Conservation (phyloP, 495 filamentous ascomycete species). For the Penicillium longicatenatum region DNA sequence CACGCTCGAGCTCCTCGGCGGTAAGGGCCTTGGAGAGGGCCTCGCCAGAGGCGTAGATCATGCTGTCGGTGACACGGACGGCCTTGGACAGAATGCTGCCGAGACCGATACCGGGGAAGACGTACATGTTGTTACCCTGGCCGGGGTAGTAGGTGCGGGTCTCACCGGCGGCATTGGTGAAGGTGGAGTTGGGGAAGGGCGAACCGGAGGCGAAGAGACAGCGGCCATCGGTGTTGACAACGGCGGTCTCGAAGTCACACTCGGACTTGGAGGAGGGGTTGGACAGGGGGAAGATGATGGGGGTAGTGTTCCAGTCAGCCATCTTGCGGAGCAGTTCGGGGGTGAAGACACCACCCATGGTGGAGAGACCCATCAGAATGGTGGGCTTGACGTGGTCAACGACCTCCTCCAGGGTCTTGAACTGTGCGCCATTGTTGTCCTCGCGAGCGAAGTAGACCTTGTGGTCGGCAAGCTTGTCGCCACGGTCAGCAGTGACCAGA, state of each 20-base stretch:
- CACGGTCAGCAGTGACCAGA: slow-evolving; percentile 89
- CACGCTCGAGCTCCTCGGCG: slow-evolving; percentile 74
- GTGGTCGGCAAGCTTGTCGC: slow-evolving; percentile 92
- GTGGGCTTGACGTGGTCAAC: slow-evolving; percentile 93
- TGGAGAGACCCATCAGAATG: slow-evolving; percentile 91
- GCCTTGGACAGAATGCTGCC: slow-evolving; percentile 92
- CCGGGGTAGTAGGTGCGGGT: slow-evolving; percentile 80
- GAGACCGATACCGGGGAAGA: slow-evolving; percentile 96
- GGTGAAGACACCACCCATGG: slow-evolving; percentile 92
- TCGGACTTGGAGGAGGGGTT: slow-evolving; percentile 96
- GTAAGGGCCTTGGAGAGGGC: slow-evolving; percentile 79
- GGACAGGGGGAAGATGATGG: slow-evolving; percentile 91
- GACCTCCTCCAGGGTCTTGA: slow-evolving; percentile 85
- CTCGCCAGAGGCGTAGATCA: slow-evolving; percentile 88
- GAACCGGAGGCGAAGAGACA: slow-evolving; percentile 94
- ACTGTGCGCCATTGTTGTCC: slow-evolving; percentile 91
- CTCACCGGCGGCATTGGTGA: slow-evolving; percentile 59
- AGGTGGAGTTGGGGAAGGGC: slow-evolving; percentile 75
- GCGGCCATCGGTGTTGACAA: slow-evolving; percentile 84
- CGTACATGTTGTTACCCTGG: slow-evolving; percentile 93
- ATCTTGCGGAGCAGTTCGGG: slow-evolving; percentile 82
- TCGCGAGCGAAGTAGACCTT: slow-evolving; percentile 95
- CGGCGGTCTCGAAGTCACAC: slow-evolving; percentile 92
- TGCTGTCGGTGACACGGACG: slow-evolving; percentile 85
- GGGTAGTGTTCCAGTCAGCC: slow-evolving; percentile 75